A percentile compares a stretch with the other conserved stretches of the same genome.
These are phyloP conservation scores for Botrytis hyacinthi DNA, from an alignment of 2,329 filamentous ascomycete species.

Conservation along the genomic window DNA sequence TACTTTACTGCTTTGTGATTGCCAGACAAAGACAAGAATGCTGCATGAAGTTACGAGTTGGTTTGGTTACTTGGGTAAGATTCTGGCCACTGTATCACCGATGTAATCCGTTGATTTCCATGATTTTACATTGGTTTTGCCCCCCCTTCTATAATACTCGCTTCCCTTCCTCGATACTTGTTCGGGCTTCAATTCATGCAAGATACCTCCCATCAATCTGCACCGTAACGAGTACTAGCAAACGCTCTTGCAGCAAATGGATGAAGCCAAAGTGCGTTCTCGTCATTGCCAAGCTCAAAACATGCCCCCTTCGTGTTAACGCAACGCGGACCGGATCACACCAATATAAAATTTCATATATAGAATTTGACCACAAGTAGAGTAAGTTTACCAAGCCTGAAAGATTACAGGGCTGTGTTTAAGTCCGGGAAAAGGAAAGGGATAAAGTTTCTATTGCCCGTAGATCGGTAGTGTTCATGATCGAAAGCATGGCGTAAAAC, in stretches of 20 bases:
- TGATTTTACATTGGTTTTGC: neutral
- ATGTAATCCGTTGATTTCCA: conserved; percentile 12
- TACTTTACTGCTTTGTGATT: conserved; percentile 7
- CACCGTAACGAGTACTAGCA: neutral
- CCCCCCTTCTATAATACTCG: neutral
- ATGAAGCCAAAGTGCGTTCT: neutral
- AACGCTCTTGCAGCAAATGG: conserved; percentile 11
- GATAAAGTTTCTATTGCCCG: neutral
- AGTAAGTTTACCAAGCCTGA: conserved; percentile 8
- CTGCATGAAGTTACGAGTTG: neutral
- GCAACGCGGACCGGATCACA: neutral
- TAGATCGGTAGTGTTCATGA: neutral
- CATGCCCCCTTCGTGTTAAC: neutral
- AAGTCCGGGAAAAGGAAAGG: neutral
- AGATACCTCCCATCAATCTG: conserved; percentile 4
- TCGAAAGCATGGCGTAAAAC: neutral
- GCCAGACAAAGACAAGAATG: neutral
- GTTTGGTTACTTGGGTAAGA: neutral
- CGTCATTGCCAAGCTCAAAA: neutral
- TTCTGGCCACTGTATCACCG: neutral
- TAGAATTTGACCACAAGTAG: neutral
- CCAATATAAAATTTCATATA: conserved; percentile 1
- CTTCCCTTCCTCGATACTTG: neutral
- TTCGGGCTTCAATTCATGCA: conserved; percentile 11
- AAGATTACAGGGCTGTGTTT: neutral